Evolutionary conservation across 2,329 filamentous ascomycete species (phyloP), one percentile per base, ranked within the genome.

Genomic region (Periconia sp.): DNA sequence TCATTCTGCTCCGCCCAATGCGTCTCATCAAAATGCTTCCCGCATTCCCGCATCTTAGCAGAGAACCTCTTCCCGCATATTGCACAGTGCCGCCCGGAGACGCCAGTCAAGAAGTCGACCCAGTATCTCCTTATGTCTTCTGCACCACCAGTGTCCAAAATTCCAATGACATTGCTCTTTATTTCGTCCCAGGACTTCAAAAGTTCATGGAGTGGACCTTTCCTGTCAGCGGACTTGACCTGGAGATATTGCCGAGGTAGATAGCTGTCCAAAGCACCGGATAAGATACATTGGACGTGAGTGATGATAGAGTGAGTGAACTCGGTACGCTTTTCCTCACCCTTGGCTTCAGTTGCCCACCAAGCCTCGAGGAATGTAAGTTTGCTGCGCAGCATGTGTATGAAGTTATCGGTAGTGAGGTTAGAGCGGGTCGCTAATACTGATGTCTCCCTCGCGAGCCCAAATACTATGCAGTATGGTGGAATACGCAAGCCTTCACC

Each of bases 401-500:
- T 16, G 25, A 57, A 48, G 11, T 51, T 28, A 4, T 21, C 16
- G 1, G 37, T 31, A 1, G 50, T 46, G 23, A 57, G 13, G 2
- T 46, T 13, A 2, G 40, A 43, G 33, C 52, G 48, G 2, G 32
- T 47, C 0, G 47, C 48, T 0, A 61, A 29, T 5, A 55, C 41
- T 0, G 50, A 46, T 1, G 46, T 45, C 12, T 46, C 21, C 3
- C 40, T 33, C 12, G 50, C 19, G 4, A 58, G 17, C 2, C 48
- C 48, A 11, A 54, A 11, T 13, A 54, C 34, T 2, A 43, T 43
- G 32, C 48, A 56, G 28, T 47, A 52, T 9, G 57, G 52, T 6
- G 57, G 55, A 4, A 60, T 28, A 10, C 44, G 44, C 21, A 61
- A 19, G 7, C 41, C 35, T 11, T 57, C 50, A 3, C 54, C 46